These are phyloP conservation scores for Sporothrix brunneoviolacea DNA, from an alignment of 2,329 filamentous ascomycete species.

Conservation along the genomic window DNA sequence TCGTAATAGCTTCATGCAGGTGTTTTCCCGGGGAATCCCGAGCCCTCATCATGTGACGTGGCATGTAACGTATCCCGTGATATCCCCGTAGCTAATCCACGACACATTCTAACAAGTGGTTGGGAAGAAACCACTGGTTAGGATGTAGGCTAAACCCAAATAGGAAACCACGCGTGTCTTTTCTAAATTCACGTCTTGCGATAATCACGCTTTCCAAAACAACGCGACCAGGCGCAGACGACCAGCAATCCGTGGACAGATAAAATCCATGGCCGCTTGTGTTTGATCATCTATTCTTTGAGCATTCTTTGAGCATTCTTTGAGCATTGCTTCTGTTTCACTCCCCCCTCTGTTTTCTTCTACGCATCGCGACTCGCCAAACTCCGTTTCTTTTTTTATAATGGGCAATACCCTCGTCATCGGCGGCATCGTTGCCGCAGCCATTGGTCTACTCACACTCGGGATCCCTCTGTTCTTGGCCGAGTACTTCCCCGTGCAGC, in stretches of 20 bases:
- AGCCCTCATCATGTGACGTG: too few relatives aligned
- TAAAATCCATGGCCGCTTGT: not conserved
- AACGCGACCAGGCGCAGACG: not conserved
- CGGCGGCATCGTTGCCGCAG: constrained; percentile 8
- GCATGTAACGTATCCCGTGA: too few relatives aligned
- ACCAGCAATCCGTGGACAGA: not conserved
- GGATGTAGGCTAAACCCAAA: not conserved
- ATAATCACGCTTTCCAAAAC: not conserved
- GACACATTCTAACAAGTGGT: too few relatives aligned
- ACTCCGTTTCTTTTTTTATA: not conserved
- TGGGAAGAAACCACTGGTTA: too few relatives aligned
- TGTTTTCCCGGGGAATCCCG: too few relatives aligned
- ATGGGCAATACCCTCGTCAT: constrained; percentile 7
- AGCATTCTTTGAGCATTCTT: not conserved
- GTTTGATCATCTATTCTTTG: not conserved
- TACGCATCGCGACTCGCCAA: too few relatives aligned
- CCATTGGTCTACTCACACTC: constrained; percentile 23
- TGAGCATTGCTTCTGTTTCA: not conserved
- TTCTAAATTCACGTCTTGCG: not conserved
- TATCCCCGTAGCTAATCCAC: too few relatives aligned
- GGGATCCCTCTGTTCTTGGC: constrained; percentile 27
- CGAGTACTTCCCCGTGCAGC: constrained; percentile 31
- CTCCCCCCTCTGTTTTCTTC: not conserved
- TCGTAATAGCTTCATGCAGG: too few relatives aligned
- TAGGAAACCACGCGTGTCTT: not conserved